Percentiles rank a stretch among this genome's conserved stretches.
Evolutionary conservation across 164 flowering plant genomes (phyloP).

Genomic region (Brasenia schreberi): DNA sequence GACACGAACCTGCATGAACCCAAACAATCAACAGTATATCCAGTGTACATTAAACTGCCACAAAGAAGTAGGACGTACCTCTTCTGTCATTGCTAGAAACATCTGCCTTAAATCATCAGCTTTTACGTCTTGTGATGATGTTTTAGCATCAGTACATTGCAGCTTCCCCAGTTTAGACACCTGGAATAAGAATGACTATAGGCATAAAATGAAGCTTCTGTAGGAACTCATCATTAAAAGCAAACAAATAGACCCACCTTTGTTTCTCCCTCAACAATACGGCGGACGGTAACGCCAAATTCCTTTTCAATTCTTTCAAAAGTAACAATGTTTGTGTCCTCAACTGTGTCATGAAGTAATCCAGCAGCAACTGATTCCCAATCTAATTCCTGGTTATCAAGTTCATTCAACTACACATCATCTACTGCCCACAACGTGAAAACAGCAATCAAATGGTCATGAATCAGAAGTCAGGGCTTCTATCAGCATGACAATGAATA

Average conservation of each 20-base stretch:
- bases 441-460: neutral
- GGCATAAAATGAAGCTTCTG: neutral
- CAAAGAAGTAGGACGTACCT: slow-evolving; percentile 26
- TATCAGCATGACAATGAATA: neutral
- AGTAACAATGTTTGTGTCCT: slow-evolving; percentile 86
- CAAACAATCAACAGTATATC: neutral
- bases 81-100: slow-evolving; percentile 99
- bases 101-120: slow-evolving; percentile 96
- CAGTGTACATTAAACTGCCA: neutral
- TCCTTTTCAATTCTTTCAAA: slow-evolving; percentile 91
- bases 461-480: neutral
- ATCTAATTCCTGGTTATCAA: slow-evolving; percentile 68
- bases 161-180: slow-evolving; percentile 95
- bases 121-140: slow-evolving; percentile 86
- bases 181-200: slow-evolving; percentile 20
- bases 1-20: slow-evolving; percentile 74
- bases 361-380: slow-evolving; percentile 99
- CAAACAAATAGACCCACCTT: slow-evolving; percentile 35
- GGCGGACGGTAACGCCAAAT: slow-evolving; percentile 86
- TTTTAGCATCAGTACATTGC: slow-evolving; percentile 49
- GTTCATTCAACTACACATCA: neutral
- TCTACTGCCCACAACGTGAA: too few species aligned
- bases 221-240: neutral
- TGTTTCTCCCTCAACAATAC: slow-evolving; percentile 97
- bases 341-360: slow-evolving; percentile 96